Percentiles rank a stretch among this genome's conserved stretches.
These are phyloP conservation scores for Kwoniella pini DNA, from an alignment of 768 basidiomycete species.

Conservation along the genomic window DNA sequence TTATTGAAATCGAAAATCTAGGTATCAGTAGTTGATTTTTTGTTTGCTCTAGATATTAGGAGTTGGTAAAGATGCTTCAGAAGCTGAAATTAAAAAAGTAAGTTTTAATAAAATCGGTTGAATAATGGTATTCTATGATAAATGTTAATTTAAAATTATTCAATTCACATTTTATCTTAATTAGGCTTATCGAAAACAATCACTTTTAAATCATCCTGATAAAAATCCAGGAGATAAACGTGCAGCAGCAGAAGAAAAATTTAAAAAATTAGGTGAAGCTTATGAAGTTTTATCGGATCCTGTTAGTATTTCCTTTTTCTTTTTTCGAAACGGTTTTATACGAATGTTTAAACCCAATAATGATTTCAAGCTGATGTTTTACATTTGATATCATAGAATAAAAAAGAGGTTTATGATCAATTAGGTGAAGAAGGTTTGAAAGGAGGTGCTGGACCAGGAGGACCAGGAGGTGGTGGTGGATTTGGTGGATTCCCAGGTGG, in stretches of 20 bases:
- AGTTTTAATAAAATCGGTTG: background rate
- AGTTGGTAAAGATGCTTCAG: slow-evolving; percentile 66
- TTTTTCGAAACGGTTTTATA: too few relatives aligned
- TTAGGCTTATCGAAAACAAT: slow-evolving; percentile 63
- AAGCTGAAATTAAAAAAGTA: slow-evolving; percentile 83
- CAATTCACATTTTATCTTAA: too few relatives aligned
- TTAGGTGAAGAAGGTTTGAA: slow-evolving; percentile 95
- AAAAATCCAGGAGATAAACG: slow-evolving; percentile 61
- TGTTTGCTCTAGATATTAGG: slow-evolving; percentile 60
- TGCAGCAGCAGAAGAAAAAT: slow-evolving; percentile 81
- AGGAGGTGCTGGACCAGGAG: slow-evolving; percentile 57
- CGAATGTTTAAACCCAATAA: too few relatives aligned
- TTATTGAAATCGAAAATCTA: background rate
- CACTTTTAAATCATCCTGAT: slow-evolving; percentile 86
- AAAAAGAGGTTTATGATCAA: slow-evolving; percentile 69
- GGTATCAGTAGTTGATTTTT: background rate
- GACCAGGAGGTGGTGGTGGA: slow-evolving; percentile 56
- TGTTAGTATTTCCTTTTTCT: too few relatives aligned
- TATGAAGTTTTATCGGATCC: slow-evolving; percentile 88
- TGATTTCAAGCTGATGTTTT: too few relatives aligned
- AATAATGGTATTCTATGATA: too few relatives aligned
- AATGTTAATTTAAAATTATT: background rate
- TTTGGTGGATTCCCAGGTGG: slow-evolving; percentile 50
- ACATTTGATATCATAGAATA: slow-evolving; percentile 49
- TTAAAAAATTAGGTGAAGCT: slow-evolving; percentile 95